Evolutionary conservation across 164 flowering plant species (phyloP).

Genomic region (Hamamelis virginiana): DNA sequence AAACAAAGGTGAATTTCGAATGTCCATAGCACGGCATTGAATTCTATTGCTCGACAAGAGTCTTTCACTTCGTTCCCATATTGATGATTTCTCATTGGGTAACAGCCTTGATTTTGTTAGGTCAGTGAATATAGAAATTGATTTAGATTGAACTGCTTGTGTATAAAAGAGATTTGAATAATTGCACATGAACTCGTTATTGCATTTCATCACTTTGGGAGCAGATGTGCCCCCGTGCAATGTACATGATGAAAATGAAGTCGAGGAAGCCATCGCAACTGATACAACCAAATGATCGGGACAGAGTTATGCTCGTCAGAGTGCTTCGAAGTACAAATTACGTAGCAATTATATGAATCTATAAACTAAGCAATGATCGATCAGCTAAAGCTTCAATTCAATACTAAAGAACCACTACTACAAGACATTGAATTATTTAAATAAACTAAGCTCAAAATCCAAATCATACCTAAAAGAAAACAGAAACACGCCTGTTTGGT

Average conservation of each 20-base stretch:
- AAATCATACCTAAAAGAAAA: too few relatives aligned
- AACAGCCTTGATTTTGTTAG: constrained; percentile 10
- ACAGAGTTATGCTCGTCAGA: not conserved
- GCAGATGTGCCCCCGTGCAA: constrained; percentile 8
- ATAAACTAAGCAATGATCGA: not conserved
- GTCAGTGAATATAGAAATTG: constrained; percentile 13
- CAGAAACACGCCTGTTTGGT: too few relatives aligned
- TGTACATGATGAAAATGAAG: constrained; percentile 13
- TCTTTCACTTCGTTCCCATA: constrained; percentile 16
- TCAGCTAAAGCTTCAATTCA: not conserved
- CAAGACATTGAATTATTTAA: too few relatives aligned
- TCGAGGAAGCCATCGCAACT: constrained; percentile 19
- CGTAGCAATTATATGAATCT: not conserved
- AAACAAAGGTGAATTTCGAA: constrained; percentile 26
- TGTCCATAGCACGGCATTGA: constrained; percentile 34
- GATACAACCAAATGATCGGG: not conserved
- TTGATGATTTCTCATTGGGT: constrained; percentile 14
- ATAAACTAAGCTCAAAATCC: too few relatives aligned
- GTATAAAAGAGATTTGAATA: constrained; percentile 11
- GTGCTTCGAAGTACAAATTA: not conserved
- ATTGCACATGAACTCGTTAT: constrained; percentile 16
- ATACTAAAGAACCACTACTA: too few relatives aligned
- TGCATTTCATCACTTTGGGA: constrained; percentile 8
- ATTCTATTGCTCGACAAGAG: constrained; percentile 16
- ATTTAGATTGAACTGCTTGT: constrained; percentile 15